phyloP scores from a whole-genome alignment of 164 flowering plant species.

The Nelumbo lutea region DNA sequence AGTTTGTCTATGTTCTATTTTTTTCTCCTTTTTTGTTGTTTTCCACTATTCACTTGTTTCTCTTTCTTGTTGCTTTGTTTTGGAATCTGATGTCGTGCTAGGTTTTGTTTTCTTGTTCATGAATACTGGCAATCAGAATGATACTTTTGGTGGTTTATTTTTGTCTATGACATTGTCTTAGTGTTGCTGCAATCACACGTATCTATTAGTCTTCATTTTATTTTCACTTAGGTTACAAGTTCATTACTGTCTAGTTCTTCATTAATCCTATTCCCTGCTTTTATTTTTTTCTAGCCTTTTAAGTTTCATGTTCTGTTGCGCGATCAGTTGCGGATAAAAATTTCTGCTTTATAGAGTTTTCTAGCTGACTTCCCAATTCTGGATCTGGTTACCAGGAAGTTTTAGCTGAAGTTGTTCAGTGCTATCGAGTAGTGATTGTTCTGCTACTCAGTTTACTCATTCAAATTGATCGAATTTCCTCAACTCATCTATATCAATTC shows the following conservation, averaged over 20 bases:
- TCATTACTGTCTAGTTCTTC: neutral
- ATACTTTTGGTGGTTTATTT: neutral
- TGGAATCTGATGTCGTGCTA: neutral
- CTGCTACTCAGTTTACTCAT: neutral
- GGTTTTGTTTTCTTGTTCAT: neutral
- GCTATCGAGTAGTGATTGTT: neutral
- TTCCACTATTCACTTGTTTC: neutral
- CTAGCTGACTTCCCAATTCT: neutral
- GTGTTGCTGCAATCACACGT: constrained; percentile 1
- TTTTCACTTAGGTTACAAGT: neutral
- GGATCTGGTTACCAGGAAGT: neutral
- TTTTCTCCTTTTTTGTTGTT: neutral
- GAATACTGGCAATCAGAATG: neutral
- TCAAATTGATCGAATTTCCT: neutral
- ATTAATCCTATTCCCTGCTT: neutral
- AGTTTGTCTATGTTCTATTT: neutral
- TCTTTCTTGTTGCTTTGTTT: neutral
- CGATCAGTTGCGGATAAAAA: neutral
- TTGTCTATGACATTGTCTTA: neutral
- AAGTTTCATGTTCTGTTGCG: neutral
- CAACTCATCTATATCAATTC: neutral
- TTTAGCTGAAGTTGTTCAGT: neutral
- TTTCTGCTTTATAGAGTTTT: neutral
- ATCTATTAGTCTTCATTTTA: neutral
- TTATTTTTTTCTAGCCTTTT: no score